A percentile compares a stretch with the other conserved stretches of the same genome.
These are phyloP conservation scores for Lenwebbia sp. DNA, from an alignment of 345 rosid species.

Conservation along the genomic window DNA sequence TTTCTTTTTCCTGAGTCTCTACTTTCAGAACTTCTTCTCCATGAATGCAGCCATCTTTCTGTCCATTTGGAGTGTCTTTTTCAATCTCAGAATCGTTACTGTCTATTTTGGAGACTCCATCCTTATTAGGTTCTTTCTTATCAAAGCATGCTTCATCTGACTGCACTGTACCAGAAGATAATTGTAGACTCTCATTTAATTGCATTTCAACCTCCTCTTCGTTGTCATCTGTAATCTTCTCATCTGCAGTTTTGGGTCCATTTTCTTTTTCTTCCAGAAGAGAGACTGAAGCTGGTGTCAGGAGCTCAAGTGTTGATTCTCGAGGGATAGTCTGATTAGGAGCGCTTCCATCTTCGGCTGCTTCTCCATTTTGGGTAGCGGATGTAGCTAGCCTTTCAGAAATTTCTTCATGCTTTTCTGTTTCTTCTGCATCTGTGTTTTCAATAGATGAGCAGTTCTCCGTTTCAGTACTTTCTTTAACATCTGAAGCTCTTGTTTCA, in stretches of 20 bases:
- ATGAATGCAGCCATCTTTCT: background rate
- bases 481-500: background rate
- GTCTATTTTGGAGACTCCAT: background rate
- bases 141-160: background rate
- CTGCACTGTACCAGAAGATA: background rate
- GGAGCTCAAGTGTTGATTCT: background rate
- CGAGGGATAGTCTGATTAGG: background rate
- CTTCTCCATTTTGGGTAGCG: background rate
- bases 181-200: background rate
- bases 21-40: background rate
- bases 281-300: background rate
- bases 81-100: background rate
- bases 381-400: background rate
- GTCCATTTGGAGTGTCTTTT: background rate
- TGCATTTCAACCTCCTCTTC: background rate
- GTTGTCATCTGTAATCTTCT: constrained; percentile 1
- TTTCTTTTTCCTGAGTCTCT: background rate
- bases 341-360: background rate
- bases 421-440: background rate
- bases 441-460: background rate
- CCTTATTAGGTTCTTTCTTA: background rate
- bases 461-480: background rate
- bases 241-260: background rate
- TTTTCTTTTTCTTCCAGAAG: background rate
- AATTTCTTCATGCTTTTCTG: background rate